These are phyloP conservation scores for Lycium ferocissimum DNA, from an alignment of 257 asterid genomes.

Conservation along the genomic window DNA sequence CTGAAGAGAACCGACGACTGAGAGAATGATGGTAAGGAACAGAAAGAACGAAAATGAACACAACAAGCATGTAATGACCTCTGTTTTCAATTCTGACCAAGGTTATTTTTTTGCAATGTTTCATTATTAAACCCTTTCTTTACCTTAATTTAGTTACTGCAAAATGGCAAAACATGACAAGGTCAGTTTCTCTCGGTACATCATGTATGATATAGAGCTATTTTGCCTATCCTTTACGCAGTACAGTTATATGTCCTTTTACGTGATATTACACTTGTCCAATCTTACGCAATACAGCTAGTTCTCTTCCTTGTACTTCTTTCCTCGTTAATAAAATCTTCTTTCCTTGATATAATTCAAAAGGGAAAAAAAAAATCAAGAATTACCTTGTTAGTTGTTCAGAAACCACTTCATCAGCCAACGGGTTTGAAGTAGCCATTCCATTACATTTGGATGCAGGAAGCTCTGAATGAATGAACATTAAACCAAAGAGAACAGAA, in stretches of 20 bases:
- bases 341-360: constrained; percentile 2
- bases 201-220: neutral
- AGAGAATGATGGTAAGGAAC: constrained; percentile 8
- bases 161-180: neutral
- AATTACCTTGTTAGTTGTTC: constrained; percentile 92
- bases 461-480: neutral
- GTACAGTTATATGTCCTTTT: neutral
- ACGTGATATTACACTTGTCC: neutral
- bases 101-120: neutral
- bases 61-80: neutral
- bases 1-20: neutral
- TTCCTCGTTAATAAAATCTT: neutral
- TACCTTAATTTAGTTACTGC: neutral
- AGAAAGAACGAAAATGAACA: neutral
- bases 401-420: constrained; percentile 87
- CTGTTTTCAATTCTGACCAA: neutral
- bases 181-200: constrained; percentile 3
- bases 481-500: constrained; percentile 5
- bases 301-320: constrained; percentile 19
- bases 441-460: constrained; percentile 40
- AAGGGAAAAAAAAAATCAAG: constrained; percentile 15
- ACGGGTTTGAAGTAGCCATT: constrained; percentile 51
- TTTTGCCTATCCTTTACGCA: neutral
- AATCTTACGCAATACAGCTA: too few relatives aligned
- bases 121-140: neutral